Percentiles rank a stretch among this genome's conserved stretches.
Evolutionary conservation across 495 filamentous ascomycete genomes (phyloP).

Genomic region (Pseudomonodictys pantanalensis): DNA sequence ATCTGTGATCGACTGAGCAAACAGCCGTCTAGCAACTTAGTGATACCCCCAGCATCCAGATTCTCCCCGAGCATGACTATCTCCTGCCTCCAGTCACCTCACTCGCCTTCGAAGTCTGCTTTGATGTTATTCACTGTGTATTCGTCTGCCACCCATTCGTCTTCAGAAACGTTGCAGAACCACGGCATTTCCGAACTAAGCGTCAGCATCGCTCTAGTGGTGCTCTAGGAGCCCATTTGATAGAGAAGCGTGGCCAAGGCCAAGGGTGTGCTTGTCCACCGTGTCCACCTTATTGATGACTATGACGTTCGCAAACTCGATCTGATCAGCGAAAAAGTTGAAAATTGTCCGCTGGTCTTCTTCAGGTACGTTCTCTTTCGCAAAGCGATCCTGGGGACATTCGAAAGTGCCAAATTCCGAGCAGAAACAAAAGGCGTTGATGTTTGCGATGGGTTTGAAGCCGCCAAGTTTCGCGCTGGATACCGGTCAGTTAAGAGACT

Average conservation of each 20-base stretch:
- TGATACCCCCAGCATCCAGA: constrained; percentile 45
- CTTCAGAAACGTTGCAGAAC: constrained; percentile 49
- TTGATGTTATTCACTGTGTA: constrained; percentile 46
- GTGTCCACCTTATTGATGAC: constrained; percentile 56
- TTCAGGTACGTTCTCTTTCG: constrained; percentile 42
- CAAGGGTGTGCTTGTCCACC: constrained; percentile 41
- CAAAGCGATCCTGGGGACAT: constrained; percentile 50
- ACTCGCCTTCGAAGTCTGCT: constrained; percentile 50
- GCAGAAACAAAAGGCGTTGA: constrained; percentile 59
- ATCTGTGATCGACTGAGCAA: background rate
- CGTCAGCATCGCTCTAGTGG: constrained; percentile 59
- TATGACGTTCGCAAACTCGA: constrained; percentile 61
- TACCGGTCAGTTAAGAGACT: constrained; percentile 24
- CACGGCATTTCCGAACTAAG: constrained; percentile 53
- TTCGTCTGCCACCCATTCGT: constrained; percentile 48
- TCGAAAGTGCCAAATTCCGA: constrained; percentile 58
- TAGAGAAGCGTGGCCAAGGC: constrained; percentile 46
- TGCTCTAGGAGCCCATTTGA: constrained; percentile 58
- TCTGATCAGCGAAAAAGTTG: constrained; percentile 60
- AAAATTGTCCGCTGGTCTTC: constrained; percentile 62
- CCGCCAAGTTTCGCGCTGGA: constrained; percentile 45
- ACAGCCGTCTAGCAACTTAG: constrained; percentile 49
- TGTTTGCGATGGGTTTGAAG: constrained; percentile 52
- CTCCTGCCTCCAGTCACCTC: constrained; percentile 60
- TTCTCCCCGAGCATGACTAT: constrained; percentile 59